Conservation (phyloP, 1,284 basidiomycete species). For the Leucoagaricus sp. region DNA sequence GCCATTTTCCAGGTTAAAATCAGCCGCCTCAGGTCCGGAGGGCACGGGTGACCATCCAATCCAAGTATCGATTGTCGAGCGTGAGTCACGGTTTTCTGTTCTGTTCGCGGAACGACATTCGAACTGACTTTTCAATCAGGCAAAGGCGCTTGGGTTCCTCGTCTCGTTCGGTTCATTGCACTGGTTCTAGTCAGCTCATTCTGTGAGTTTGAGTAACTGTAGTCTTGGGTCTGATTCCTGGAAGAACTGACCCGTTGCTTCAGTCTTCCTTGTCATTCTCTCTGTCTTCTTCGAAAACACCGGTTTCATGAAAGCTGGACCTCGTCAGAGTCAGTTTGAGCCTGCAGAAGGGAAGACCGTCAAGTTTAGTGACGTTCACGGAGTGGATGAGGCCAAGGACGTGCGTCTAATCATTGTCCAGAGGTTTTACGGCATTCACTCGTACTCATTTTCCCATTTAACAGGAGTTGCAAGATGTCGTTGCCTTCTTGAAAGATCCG, state of each 20-base stretch:
- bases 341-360: slow-evolving; percentile 77
- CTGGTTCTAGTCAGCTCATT: slow-evolving; percentile 50
- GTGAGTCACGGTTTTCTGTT: slow-evolving; percentile 43
- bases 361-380: slow-evolving; percentile 92
- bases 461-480: slow-evolving; percentile 89
- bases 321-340: slow-evolving; percentile 75
- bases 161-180: slow-evolving; percentile 63
- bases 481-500: slow-evolving; percentile 91
- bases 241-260: slow-evolving; percentile 4
- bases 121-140: slow-evolving; percentile 38
- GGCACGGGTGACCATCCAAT: slow-evolving; percentile 61
- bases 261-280: slow-evolving; percentile 80
- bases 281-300: slow-evolving; percentile 91
- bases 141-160: slow-evolving; percentile 64
- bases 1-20: slow-evolving; percentile 15
- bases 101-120: not conserved
- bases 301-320: slow-evolving; percentile 87
- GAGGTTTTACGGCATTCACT: not conserved
- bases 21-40: slow-evolving; percentile 31
- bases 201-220: slow-evolving; percentile 38
- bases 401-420: slow-evolving; percentile 37
- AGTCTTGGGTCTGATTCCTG: too few relatives aligned
- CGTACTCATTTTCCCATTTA: not conserved
- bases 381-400: slow-evolving; percentile 92
- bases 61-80: slow-evolving; percentile 78